Percentiles rank a stretch among this genome's conserved stretches.
Conservation (phyloP, 1,284 basidiomycete species). For the Fomitopsis pinicola region DNA sequence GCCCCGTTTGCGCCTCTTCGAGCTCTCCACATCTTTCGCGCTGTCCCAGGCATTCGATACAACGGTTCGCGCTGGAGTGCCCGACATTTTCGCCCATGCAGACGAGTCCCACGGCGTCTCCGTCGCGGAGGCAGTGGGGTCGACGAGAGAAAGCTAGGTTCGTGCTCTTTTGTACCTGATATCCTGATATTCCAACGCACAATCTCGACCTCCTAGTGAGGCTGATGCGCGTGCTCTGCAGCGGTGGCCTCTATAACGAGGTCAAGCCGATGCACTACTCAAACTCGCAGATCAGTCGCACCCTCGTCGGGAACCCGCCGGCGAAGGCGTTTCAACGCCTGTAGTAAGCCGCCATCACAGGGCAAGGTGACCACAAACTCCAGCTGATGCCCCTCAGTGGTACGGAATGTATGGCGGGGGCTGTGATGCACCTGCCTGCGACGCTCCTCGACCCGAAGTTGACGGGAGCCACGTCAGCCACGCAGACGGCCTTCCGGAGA, state of each 20-base stretch:
- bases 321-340: background rate
- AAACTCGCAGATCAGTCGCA: constrained; percentile 8
- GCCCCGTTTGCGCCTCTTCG: constrained; percentile 10
- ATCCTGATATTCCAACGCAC: background rate
- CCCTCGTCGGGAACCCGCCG: constrained; percentile 1
- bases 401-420: background rate
- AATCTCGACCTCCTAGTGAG: background rate
- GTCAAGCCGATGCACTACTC: constrained; percentile 4
- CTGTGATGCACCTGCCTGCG: constrained; percentile 5
- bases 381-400: background rate
- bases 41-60: constrained; percentile 12
- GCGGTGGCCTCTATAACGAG: constrained; percentile 9
- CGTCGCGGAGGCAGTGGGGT: constrained; percentile 2
- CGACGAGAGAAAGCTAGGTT: constrained; percentile 10
- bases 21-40: constrained; percentile 5
- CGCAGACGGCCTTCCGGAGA: constrained; percentile 6
- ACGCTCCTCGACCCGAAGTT: constrained; percentile 7
- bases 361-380: background rate
- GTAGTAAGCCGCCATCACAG: background rate
- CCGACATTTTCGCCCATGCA: constrained; percentile 11
- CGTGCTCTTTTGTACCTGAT: background rate
- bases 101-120: constrained; percentile 9
- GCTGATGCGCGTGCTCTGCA: constrained; percentile 6
- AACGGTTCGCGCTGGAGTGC: constrained; percentile 8
- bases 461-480: background rate